Evolutionary conservation across 179 eudicot species (phyloP), one percentile per base, ranked within the genome.

Genomic region (Sideroxylon spinosum): DNA sequence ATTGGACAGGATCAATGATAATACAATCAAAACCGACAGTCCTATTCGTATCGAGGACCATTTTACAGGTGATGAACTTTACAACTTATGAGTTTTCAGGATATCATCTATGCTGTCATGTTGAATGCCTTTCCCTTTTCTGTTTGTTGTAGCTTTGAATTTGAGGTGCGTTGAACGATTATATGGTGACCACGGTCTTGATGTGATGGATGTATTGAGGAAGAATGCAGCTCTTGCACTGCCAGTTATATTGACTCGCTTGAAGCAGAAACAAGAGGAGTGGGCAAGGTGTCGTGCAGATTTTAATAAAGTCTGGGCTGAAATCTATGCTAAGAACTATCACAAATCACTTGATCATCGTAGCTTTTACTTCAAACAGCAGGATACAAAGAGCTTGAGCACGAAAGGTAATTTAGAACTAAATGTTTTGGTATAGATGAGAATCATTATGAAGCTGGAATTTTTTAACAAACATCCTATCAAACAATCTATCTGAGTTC

Each of bases 291-390:
- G 98, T 61, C 98, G 97, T 75, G 78, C 89, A 76, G 97, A 93
- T 85, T 90, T 88, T 81, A 93, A 90, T 85, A 92, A 89, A 84
- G 92, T 89, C 53, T 93, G 98, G 98, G 89, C 91, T 73, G 97
- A 89, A 65, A 87, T 90, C 60, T 92, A 92, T 88, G 85, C 95
- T 32, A 92, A 87, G 90, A 93, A 93, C 85, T 91, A 93, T 80
- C 89, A 83, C 82, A 93, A 93, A 81, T 93, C 98, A 78, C 97
- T 93, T 81, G 98, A 93, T 84, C 97, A 93, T 75, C 86, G 97
- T n/a, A 93, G 98, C 88, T 93, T 93, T 81, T 92, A 92, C 82
- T 93, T 93, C 88, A 93, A 92, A 86, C 97, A 93, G 87, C 98
- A 93, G 84, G 98, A 93, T 74, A 84, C 95, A 65, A 93, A 93